Evolutionary conservation across 2,329 filamentous ascomycete genomes (phyloP).

Genomic region (Microdochium paspali): DNA sequence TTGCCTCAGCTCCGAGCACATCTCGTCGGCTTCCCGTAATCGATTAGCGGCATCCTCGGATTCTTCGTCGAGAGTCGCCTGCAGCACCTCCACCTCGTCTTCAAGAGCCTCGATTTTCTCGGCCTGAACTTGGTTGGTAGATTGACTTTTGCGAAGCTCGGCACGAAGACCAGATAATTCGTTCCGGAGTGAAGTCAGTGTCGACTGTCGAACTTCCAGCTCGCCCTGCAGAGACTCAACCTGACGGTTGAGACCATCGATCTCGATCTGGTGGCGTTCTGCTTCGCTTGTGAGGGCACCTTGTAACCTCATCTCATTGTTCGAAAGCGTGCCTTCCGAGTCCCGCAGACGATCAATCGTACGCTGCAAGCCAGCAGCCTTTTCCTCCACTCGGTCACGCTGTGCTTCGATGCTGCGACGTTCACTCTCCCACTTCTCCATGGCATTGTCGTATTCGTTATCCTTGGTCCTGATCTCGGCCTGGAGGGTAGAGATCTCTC

Average conservation of each 20-base stretch:
- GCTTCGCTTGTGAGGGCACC: conserved; percentile 61
- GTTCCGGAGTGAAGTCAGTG: conserved; percentile 53
- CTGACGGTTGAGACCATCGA: conserved; percentile 61
- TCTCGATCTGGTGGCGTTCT: conserved; percentile 63
- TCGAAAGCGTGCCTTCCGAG: conserved; percentile 56
- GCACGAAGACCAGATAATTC: conserved; percentile 60
- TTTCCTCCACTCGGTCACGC: conserved; percentile 57
- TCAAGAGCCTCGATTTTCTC: conserved; percentile 62
- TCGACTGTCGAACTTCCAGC: conserved; percentile 55
- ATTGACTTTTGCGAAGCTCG: conserved; percentile 58
- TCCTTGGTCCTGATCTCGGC: conserved; percentile 61
- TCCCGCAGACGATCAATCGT: conserved; percentile 63
- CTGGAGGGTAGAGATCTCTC: conserved; percentile 53
- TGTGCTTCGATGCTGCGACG: conserved; percentile 56
- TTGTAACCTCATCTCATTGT: conserved; percentile 58
- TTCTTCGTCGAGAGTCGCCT: conserved; percentile 56
- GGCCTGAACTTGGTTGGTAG: conserved; percentile 50
- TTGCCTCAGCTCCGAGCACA: conserved; percentile 31
- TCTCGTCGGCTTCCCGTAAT: conserved; percentile 31
- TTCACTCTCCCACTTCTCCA: conserved; percentile 63
- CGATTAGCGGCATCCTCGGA: conserved; percentile 46
- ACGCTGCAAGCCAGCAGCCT: conserved; percentile 56
- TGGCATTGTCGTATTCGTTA: conserved; percentile 60
- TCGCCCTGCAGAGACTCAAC: conserved; percentile 66
- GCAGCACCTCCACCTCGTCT: conserved; percentile 68